Evolutionary conservation across 805 yeast genomes (phyloP).

Genomic region (Saccharomycopsis olivae): DNA sequence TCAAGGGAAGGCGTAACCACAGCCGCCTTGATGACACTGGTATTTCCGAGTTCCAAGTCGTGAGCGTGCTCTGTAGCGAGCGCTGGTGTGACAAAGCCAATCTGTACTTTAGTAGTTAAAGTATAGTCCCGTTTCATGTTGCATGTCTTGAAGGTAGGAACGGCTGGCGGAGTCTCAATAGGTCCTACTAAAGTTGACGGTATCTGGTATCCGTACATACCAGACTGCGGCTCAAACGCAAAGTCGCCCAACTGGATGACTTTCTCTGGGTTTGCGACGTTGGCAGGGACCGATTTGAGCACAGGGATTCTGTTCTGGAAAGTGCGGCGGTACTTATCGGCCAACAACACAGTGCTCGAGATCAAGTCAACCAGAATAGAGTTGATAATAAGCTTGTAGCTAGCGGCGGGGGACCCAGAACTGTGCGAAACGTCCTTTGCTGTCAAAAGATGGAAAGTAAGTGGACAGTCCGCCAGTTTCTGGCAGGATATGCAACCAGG

Average conservation of each 20-base stretch:
- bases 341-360: conserved; percentile 1
- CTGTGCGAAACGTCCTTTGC: neutral
- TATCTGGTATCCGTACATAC: neutral
- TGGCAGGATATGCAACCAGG: conserved; percentile 11
- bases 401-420: neutral
- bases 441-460: conserved; percentile 4
- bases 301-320: neutral
- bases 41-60: neutral
- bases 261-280: conserved; percentile 2
- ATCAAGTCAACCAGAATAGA: conserved; percentile 1
- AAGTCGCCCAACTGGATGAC: conserved; percentile 1
- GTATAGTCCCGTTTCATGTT: conserved; percentile 12
- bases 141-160: conserved; percentile 13
- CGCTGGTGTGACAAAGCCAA: neutral
- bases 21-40: neutral
- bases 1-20: neutral
- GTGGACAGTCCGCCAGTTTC: neutral
- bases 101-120: neutral
- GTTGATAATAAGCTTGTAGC: conserved; percentile 1
- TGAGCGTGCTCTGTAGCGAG: neutral
- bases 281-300: neutral
- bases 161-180: no score
- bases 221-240: neutral
- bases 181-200: neutral
- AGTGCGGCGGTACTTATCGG: neutral